Conservation (phyloP, 1,139 yeast genomes). For the Nakaseomyces uthaithaninus region DNA sequence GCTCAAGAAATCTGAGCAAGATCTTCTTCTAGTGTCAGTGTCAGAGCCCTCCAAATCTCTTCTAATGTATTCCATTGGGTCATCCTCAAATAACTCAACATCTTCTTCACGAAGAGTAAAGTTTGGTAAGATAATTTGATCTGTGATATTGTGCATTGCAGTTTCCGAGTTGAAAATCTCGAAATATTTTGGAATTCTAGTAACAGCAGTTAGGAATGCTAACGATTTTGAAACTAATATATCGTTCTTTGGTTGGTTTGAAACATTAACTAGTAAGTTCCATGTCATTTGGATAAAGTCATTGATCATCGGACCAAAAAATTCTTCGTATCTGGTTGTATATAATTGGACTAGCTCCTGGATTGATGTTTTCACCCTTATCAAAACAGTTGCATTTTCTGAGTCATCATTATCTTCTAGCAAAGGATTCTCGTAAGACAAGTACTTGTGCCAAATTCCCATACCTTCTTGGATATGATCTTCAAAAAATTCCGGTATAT, state of each 20-base stretch:
- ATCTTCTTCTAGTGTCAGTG: slow-evolving; percentile 81
- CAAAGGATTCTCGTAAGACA: slow-evolving; percentile 49
- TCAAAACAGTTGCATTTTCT: slow-evolving; percentile 63
- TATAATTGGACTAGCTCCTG: slow-evolving; percentile 81
- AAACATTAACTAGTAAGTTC: slow-evolving; percentile 60
- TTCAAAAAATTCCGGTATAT: slow-evolving; percentile 95
- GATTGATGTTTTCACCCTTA: slow-evolving; percentile 71
- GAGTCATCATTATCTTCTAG: slow-evolving; percentile 51
- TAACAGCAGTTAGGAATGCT: slow-evolving; percentile 74
- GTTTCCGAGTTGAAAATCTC: slow-evolving; percentile 58
- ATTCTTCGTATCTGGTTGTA: slow-evolving; percentile 86
- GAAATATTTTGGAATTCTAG: slow-evolving; percentile 58
- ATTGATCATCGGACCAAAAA: slow-evolving; percentile 67
- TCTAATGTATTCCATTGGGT: slow-evolving; percentile 86
- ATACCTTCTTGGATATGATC: slow-evolving; percentile 75
- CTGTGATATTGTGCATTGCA: slow-evolving; percentile 68
- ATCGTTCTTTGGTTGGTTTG: slow-evolving; percentile 72
- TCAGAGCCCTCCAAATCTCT: slow-evolving; percentile 94
- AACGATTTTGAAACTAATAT: slow-evolving; percentile 74
- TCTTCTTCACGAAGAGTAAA: slow-evolving; percentile 77
- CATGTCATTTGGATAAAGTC: slow-evolving; percentile 77
- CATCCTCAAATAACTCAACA: slow-evolving; percentile 91
- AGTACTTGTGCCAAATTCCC: slow-evolving; percentile 73
- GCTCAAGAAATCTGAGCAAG: slow-evolving; percentile 83
- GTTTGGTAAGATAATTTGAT: slow-evolving; percentile 81